A percentile compares a stretch with the other conserved stretches of the same genome.
These are phyloP conservation scores for Asterochloris erici DNA, from an alignment of 139 green algal genomes.

Conservation along the genomic window DNA sequence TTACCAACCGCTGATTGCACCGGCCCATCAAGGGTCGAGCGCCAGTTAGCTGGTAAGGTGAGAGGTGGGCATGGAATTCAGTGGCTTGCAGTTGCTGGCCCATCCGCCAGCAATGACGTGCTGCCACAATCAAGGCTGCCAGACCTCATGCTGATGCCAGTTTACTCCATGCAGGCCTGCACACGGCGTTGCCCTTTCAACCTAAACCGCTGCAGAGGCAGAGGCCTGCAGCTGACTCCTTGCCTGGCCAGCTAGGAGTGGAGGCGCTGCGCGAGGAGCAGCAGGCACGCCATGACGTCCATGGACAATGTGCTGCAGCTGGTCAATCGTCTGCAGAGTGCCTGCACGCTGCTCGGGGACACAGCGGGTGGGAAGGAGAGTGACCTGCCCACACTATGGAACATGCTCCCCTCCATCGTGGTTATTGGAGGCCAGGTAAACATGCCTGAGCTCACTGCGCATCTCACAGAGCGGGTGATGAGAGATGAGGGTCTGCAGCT, in stretches of 20 bases:
- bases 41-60: no score
- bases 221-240: neutral
- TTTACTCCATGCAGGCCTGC: no score
- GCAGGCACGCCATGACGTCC: neutral
- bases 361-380: conserved; percentile 31
- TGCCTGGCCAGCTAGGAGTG: neutral
- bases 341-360: conserved; percentile 43
- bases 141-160: neutral
- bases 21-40: no score
- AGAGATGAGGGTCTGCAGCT: no score
- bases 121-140: neutral
- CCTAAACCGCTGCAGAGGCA: neutral
- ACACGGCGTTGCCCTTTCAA: neutral
- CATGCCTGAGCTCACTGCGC: neutral
- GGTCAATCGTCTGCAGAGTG: conserved; percentile 48
- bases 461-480: no score
- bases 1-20: no score
- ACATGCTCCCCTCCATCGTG: conserved; percentile 85
- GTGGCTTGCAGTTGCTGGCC: no score
- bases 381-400: conserved; percentile 66
- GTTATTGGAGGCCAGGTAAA: conserved; percentile 86
- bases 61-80: no score
- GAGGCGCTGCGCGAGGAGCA: neutral
- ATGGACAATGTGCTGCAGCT: conserved; percentile 37
- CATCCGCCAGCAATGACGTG: neutral